Evolutionary conservation across 768 basidiomycete species (phyloP).

Genomic region (Phylloporus sp.): DNA sequence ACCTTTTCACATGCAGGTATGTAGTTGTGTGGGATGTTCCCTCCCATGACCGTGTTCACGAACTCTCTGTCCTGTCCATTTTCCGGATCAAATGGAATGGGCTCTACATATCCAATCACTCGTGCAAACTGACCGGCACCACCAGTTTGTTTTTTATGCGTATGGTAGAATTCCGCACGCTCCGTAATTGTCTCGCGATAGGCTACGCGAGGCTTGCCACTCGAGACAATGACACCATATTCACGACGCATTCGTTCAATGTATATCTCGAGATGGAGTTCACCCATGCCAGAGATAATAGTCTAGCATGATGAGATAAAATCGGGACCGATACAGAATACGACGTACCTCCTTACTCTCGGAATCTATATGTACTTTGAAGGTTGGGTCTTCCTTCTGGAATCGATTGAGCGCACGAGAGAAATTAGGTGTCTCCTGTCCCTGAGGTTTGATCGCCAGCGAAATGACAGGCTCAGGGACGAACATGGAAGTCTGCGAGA

Average conservation of each 20-base stretch:
- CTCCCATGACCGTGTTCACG: constrained; percentile 86
- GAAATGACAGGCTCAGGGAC: constrained; percentile 99
- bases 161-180: constrained; percentile 79
- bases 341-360: constrained; percentile 84
- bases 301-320: constrained; percentile 50
- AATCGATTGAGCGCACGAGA: constrained; percentile 95
- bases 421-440: constrained; percentile 93
- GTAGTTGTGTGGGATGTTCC: constrained; percentile 84
- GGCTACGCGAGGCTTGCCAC: constrained; percentile 94
- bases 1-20: constrained; percentile 97
- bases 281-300: constrained; percentile 99
- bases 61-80: constrained; percentile 83
- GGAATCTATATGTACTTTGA: constrained; percentile 91
- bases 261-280: constrained; percentile 97
- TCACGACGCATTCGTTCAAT: constrained; percentile 99
- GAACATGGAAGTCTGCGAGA: constrained; percentile 86
- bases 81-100: constrained; percentile 70
- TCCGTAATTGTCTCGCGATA: constrained; percentile 93
- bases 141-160: constrained; percentile 97
- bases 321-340: background rate
- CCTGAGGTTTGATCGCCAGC: constrained; percentile 86
- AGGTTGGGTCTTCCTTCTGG: constrained; percentile 98
- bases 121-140: constrained; percentile 97
- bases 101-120: constrained; percentile 87
- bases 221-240: constrained; percentile 89